Evolutionary conservation across 2,329 filamentous ascomycete species (phyloP).

Genomic region (Pseudogymnoascus destructans): DNA sequence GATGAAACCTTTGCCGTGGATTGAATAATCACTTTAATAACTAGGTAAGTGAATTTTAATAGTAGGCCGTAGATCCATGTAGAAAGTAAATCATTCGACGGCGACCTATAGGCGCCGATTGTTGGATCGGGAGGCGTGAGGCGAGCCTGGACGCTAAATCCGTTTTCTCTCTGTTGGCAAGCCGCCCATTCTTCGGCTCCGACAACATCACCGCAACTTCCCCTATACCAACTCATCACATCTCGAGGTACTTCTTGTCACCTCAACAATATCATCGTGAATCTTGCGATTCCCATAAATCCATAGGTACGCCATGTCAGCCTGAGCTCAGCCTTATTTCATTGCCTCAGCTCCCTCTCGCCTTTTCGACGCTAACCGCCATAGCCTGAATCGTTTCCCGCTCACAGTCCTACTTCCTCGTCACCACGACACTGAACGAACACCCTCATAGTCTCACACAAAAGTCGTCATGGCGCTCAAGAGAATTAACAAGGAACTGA

Average conservation of each 20-base stretch:
- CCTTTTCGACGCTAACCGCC: conserved; percentile 10
- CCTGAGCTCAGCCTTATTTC: conserved; percentile 7
- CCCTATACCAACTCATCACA: background rate
- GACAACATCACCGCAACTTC: conserved; percentile 1
- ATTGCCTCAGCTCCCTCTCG: conserved; percentile 4
- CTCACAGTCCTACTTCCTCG: conserved; percentile 15
- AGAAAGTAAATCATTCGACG: background rate
- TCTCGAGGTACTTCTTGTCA: background rate
- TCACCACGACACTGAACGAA: conserved; percentile 27
- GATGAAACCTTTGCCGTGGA: background rate
- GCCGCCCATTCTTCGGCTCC: conserved; percentile 5
- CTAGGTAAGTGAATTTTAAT: background rate
- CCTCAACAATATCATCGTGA: background rate
- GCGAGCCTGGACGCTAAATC: conserved; percentile 8
- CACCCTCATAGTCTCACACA: conserved; percentile 17
- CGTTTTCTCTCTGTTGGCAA: conserved; percentile 5
- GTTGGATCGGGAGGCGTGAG: background rate
- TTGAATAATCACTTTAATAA: background rate
- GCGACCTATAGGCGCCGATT: conserved; percentile 3
- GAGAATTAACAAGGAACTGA: conserved; percentile 90
- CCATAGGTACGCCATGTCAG: background rate
- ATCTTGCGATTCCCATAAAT: background rate
- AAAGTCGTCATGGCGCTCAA: conserved; percentile 61
- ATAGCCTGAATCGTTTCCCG: conserved; percentile 9
- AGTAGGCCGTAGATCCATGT: conserved; percentile 1